Percentiles rank a stretch among this genome's conserved stretches.
Conservation (phyloP, 495 filamentous ascomycete species). For the Penicillium tannophilum region DNA sequence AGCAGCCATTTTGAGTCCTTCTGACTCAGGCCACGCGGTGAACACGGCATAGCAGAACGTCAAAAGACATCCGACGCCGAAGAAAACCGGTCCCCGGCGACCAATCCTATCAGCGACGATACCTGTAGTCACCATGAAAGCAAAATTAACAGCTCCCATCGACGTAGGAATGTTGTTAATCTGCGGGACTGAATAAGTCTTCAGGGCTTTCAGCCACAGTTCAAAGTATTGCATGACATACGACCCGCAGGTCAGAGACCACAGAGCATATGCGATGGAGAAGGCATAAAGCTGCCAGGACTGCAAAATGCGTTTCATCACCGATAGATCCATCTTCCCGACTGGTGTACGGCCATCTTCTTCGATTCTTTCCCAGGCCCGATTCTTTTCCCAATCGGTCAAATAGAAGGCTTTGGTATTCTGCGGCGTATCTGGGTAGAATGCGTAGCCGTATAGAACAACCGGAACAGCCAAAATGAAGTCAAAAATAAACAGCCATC, state of each 20-base stretch:
- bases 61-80: conserved; percentile 13
- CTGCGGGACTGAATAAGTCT: conserved; percentile 8
- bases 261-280: conserved; percentile 22
- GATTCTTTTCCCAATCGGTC: conserved; percentile 9
- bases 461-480: conserved; percentile 28
- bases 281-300: conserved; percentile 43
- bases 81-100: conserved; percentile 12
- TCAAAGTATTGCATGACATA: conserved; percentile 20
- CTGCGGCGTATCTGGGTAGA: conserved; percentile 18
- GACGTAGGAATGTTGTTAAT: conserved; percentile 15
- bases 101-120: conserved; percentile 8
- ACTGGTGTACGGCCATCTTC: conserved; percentile 12
- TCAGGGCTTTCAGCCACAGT: conserved; percentile 6
- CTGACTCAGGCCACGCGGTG: conserved; percentile 14
- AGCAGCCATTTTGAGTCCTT: conserved; percentile 19
- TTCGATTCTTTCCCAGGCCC: conserved; percentile 9
- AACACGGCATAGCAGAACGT: conserved; percentile 20
- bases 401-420: conserved; percentile 19
- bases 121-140: conserved; percentile 11
- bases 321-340: conserved; percentile 21
- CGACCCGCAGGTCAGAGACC: conserved; percentile 15
- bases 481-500: conserved; percentile 71
- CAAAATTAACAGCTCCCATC: conserved; percentile 12
- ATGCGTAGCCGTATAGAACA: conserved; percentile 15
- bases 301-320: conserved; percentile 31